phyloP scores from a whole-genome alignment of 2,329 filamentous ascomycete species.

The Talaromyces amestolkiae region DNA sequence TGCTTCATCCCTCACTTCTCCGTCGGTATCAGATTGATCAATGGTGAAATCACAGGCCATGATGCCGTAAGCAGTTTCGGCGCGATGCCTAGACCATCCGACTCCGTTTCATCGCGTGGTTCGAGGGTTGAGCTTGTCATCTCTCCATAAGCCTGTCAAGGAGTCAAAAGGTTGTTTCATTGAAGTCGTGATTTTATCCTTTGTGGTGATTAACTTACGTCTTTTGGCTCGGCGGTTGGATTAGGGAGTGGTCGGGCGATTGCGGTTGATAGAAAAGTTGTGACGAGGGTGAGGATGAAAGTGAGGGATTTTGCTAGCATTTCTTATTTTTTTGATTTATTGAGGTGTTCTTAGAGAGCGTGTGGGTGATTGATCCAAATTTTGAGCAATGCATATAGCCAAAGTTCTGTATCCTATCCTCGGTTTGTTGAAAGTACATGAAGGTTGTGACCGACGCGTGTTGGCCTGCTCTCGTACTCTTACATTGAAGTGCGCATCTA shows the following conservation, averaged over 20 bases:
- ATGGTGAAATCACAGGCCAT: constrained; percentile 7
- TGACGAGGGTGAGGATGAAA: neutral
- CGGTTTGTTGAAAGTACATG: neutral
- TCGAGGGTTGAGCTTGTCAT: neutral
- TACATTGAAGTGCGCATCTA: neutral
- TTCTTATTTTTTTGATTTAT: neutral
- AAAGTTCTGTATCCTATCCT: neutral
- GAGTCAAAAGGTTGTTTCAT: neutral
- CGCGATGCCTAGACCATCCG: neutral
- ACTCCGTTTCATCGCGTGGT: neutral
- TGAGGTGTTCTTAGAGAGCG: neutral
- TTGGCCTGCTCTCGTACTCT: neutral
- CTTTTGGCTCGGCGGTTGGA: neutral
- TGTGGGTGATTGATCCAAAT: neutral
- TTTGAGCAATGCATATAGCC: neutral
- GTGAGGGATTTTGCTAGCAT: neutral
- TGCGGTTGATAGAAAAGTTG: neutral
- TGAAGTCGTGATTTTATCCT: neutral
- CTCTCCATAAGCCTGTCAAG: neutral
- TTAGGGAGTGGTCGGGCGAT: neutral
- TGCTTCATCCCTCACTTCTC: neutral
- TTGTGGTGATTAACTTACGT: neutral
- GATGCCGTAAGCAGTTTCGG: constrained; percentile 1
- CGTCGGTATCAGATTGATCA: neutral
- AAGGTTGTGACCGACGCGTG: neutral